Evolutionary conservation across 768 basidiomycete genomes (phyloP).

Genomic region (Gelatoporia subvermispora): DNA sequence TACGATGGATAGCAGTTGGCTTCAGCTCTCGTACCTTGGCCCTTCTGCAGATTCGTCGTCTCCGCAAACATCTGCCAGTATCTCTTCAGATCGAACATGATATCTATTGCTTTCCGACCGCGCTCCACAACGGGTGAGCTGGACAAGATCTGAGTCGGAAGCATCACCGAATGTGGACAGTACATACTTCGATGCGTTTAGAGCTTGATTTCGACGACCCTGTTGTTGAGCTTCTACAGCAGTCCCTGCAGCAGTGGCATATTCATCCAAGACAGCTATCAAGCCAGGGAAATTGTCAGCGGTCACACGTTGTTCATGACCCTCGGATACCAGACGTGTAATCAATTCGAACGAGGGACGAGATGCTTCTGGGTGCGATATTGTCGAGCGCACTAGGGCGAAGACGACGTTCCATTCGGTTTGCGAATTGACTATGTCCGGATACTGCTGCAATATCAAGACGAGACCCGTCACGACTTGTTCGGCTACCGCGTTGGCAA

Average conservation of each 20-base stretch:
- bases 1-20: background rate
- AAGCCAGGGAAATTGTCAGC: slow-evolving; percentile 79
- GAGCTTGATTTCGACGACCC: slow-evolving; percentile 21
- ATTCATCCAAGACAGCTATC: slow-evolving; percentile 79
- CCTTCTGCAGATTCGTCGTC: slow-evolving; percentile 28
- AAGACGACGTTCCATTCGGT: slow-evolving; percentile 97
- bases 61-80: slow-evolving; percentile 58
- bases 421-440: slow-evolving; percentile 75
- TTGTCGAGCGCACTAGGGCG: slow-evolving; percentile 79
- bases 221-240: slow-evolving; percentile 55
- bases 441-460: slow-evolving; percentile 72
- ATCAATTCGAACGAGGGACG: slow-evolving; percentile 80
- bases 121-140: slow-evolving; percentile 78
- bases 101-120: slow-evolving; percentile 78
- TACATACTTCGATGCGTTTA: slow-evolving; percentile 21
- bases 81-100: slow-evolving; percentile 68
- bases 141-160: background rate
- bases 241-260: slow-evolving; percentile 68
- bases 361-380: slow-evolving; percentile 83
- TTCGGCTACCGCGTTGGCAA: slow-evolving; percentile 85
- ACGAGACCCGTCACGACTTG: slow-evolving; percentile 85
- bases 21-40: slow-evolving; percentile 33
- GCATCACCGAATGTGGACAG: background rate
- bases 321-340: slow-evolving; percentile 56
- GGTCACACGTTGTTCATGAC: slow-evolving; percentile 55